A percentile compares a stretch with the other conserved stretches of the same genome.
These are phyloP conservation scores for Tolypocladium amazonense DNA, from an alignment of 2,329 filamentous ascomycete species.

Conservation along the genomic window DNA sequence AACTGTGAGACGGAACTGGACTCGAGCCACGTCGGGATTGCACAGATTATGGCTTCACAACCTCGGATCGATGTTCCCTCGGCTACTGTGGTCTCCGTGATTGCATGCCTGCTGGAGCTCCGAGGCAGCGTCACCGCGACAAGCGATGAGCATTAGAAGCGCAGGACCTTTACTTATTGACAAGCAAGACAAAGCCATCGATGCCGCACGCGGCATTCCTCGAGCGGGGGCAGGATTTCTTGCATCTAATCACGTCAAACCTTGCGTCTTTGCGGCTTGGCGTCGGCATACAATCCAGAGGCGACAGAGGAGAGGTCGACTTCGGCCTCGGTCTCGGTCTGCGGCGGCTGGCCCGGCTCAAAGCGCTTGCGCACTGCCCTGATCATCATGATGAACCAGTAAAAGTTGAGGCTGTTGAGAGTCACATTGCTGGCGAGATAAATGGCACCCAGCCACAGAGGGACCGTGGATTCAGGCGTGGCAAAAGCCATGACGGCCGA, in stretches of 20 bases:
- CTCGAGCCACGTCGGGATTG: not conserved
- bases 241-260: conserved; percentile 1
- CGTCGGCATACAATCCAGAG: conserved; percentile 13
- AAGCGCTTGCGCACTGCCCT: conserved; percentile 69
- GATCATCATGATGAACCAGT: conserved; percentile 86
- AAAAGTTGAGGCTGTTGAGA: conserved; percentile 68
- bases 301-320: conserved; percentile 18
- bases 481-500: conserved; percentile 30
- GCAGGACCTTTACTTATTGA: not conserved
- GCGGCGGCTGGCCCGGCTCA: conserved; percentile 30
- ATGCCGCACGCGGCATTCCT: not conserved
- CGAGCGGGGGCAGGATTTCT: not conserved
- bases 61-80: not conserved
- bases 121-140: not conserved
- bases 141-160: not conserved
- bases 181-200: not conserved
- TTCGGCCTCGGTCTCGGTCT: conserved; percentile 17
- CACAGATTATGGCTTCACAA: not conserved
- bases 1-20: not conserved
- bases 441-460: conserved; percentile 56
- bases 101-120: not conserved
- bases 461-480: conserved; percentile 40
- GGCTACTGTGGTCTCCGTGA: not conserved
- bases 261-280: conserved; percentile 17
- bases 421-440: conserved; percentile 63